These are phyloP conservation scores for Taiozyma onychis DNA, from an alignment of 1,139 yeast genomes.

Conservation along the genomic window DNA sequence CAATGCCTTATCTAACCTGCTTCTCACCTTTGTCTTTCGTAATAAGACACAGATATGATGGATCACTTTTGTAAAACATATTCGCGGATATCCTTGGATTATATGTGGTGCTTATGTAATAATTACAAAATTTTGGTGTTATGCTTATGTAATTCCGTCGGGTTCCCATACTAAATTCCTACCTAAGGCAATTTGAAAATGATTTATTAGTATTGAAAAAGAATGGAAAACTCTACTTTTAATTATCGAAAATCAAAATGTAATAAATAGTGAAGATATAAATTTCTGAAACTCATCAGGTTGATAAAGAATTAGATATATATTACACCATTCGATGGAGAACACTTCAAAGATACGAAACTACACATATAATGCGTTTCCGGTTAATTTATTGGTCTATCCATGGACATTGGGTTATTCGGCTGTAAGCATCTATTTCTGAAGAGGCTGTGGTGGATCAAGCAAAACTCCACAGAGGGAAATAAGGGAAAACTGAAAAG, in stretches of 20 bases:
- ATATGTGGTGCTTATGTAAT: neutral
- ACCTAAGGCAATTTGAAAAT: neutral
- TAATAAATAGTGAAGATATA: no score
- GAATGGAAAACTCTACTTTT: no score
- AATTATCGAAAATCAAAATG: no score
- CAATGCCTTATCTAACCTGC: no score
- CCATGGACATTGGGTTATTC: neutral
- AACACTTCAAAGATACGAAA: neutral
- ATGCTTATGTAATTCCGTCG: neutral
- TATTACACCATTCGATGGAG: neutral
- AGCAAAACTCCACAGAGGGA: neutral
- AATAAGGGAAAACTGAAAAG: neutral
- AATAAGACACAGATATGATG: neutral
- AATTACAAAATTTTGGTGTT: neutral
- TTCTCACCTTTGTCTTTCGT: neutral
- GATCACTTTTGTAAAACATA: neutral
- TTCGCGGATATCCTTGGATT: neutral
- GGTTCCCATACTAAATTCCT: neutral
- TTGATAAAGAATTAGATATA: neutral
- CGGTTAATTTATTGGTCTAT: neutral
- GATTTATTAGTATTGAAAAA: neutral
- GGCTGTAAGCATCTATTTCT: neutral
- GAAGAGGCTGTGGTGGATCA: neutral
- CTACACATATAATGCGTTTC: neutral
- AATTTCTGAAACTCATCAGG: no score